Evolutionary conservation across 129 eudicot species (phyloP), one percentile per base, ranked within the genome.

Genomic region (Artemisia tridentata): DNA sequence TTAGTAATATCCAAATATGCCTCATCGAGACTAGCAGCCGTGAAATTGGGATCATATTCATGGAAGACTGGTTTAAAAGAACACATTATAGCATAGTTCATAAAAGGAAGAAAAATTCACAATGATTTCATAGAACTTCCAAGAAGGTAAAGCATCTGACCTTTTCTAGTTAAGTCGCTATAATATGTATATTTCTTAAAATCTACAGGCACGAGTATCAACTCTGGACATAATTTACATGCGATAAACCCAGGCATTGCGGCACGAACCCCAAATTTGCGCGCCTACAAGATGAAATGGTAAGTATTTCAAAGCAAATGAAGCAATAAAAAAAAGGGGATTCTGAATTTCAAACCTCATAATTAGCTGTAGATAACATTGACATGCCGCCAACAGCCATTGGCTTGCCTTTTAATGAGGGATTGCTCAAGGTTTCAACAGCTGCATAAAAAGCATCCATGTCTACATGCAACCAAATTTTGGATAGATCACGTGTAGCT

Each of bases 181-280:
- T 87, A 95, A 78, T 95, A 65, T 64, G 80, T 87, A 73, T 95
- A 95, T 66, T 95, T 95, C 86, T 90, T 86, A 68, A 95, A 90
- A 77, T 95, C 96, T 52, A 75, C 76, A 27, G 99, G 99, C 14
- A 90, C 96, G 79, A 95, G 90, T 58, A 90, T 82, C 75, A 95
- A 71, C 63, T 95, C 87, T 31, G 99, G 99, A 71, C 97, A 95
- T 79, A 95, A 84, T 86, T 88, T 95, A 47, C 89, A 90, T 49
- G 99, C 99, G 63, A 95, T 90, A 54, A 95, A 90, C 52, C 99
- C 99, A 69, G 99, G 99, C 99, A 95, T 95, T 56, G 99, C 99
- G 77, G 99, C 99, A 69, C 97, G 96, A 65, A 95, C 97, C 41
- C 99, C 97, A 86, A 80, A 95, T 72, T 85, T 95, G 49, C 99